phyloP scores from a whole-genome alignment of 1,284 basidiomycete species.

The Phlebopus sp. region DNA sequence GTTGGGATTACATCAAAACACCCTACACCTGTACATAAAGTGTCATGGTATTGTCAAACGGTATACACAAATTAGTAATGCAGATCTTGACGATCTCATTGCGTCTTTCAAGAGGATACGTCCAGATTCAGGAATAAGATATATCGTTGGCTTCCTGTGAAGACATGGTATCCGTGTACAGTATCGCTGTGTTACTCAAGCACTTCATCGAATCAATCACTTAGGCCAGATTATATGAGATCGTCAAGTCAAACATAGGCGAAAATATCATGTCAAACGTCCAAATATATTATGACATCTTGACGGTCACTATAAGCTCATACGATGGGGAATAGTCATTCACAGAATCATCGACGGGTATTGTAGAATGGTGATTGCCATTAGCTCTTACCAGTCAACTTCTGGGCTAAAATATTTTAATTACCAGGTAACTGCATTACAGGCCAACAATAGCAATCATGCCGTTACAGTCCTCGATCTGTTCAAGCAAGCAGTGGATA shows the following conservation, averaged over 20 bases:
- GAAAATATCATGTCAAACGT: slow-evolving; percentile 31
- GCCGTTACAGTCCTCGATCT: slow-evolving; percentile 26
- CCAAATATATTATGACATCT: slow-evolving; percentile 47
- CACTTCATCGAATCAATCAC: slow-evolving; percentile 18
- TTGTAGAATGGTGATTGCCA: slow-evolving; percentile 32
- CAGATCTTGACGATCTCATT: slow-evolving; percentile 22
- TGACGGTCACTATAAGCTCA: slow-evolving; percentile 50
- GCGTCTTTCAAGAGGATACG: slow-evolving; percentile 14
- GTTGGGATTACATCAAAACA: slow-evolving; percentile 17
- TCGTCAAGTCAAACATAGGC: slow-evolving; percentile 20
- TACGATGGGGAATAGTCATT: slow-evolving; percentile 48
- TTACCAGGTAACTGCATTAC: slow-evolving; percentile 15
- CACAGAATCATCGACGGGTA: slow-evolving; percentile 48
- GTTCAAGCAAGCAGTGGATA: slow-evolving; percentile 10
- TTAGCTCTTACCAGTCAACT: not conserved
- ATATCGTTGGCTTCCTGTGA: slow-evolving; percentile 18
- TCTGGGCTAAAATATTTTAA: not conserved
- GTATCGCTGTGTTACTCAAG: slow-evolving; percentile 7
- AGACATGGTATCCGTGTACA: slow-evolving; percentile 18
- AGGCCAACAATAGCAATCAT: slow-evolving; percentile 29
- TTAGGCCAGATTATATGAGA: slow-evolving; percentile 22
- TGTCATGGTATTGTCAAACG: slow-evolving; percentile 8
- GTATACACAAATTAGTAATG: slow-evolving; percentile 15
- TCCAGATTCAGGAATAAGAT: slow-evolving; percentile 21
- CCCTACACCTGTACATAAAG: slow-evolving; percentile 12